Evolutionary conservation across 2,329 filamentous ascomycete genomes (phyloP).

Genomic region (Calonectria montana): DNA sequence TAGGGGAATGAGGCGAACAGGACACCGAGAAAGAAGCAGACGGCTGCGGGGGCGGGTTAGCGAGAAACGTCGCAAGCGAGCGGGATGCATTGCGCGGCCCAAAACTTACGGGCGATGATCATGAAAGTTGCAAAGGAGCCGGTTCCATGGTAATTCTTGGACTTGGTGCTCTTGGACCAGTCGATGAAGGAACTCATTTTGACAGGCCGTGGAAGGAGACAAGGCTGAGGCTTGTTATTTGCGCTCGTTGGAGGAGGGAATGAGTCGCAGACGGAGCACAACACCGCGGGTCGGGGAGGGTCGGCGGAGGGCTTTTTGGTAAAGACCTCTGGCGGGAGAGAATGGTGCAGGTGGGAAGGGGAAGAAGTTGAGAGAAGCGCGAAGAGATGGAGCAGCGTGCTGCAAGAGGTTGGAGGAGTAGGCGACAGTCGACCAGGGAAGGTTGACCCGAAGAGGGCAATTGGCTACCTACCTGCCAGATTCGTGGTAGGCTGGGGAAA

Average conservation of each 20-base stretch:
- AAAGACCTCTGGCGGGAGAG: conserved; percentile 7
- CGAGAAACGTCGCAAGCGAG: background rate
- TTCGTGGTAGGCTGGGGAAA: conserved; percentile 39
- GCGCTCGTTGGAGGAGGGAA: background rate
- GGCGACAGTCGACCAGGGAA: conserved; percentile 22
- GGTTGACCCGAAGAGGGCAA: conserved; percentile 21
- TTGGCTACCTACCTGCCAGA: conserved; percentile 37
- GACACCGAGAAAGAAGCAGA: conserved; percentile 97
- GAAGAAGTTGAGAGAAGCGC: conserved; percentile 10
- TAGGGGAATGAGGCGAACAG: conserved; percentile 97
- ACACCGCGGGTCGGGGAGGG: background rate
- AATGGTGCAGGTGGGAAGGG: conserved; percentile 14
- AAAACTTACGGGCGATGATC: conserved; percentile 88
- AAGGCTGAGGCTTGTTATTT: conserved; percentile 17
- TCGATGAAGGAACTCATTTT: conserved; percentile 57
- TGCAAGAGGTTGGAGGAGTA: conserved; percentile 12
- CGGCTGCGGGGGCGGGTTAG: conserved; percentile 62
- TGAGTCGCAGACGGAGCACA: conserved; percentile 8
- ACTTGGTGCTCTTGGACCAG: conserved; percentile 68
- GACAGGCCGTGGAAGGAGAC: conserved; percentile 24
- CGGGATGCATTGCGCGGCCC: conserved; percentile 16
- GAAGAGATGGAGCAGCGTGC: conserved; percentile 26
- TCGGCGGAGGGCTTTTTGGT: background rate
- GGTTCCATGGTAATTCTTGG: conserved; percentile 68
- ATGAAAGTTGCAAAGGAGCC: conserved; percentile 94